These are phyloP conservation scores for Lecanicillium sp. DNA, from an alignment of 2,329 filamentous ascomycete species.

Conservation along the genomic window DNA sequence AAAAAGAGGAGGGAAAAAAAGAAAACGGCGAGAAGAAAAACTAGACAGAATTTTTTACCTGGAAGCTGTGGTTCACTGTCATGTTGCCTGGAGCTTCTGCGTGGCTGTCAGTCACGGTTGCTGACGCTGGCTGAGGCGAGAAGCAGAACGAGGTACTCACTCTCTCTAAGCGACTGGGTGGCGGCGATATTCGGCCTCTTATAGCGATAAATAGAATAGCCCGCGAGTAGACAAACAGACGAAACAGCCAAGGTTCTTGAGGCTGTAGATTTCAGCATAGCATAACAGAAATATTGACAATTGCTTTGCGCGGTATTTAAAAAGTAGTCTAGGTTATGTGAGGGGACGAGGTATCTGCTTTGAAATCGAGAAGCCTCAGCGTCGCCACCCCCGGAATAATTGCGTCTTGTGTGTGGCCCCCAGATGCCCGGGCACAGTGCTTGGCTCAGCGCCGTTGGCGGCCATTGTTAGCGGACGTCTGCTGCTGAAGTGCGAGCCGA, in stretches of 20 bases:
- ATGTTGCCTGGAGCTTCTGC: conserved; percentile 27
- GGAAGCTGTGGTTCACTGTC: conserved; percentile 40
- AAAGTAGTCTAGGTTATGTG: not conserved
- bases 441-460: too few relatives aligned
- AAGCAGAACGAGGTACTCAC: too few relatives aligned
- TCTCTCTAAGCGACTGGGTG: not conserved
- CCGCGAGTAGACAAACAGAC: conserved; percentile 24
- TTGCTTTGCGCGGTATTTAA: not conserved
- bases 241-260: conserved; percentile 23
- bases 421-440: too few relatives aligned
- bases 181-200: not conserved
- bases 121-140: too few relatives aligned
- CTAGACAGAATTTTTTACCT: conserved; percentile 29
- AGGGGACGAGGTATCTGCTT: conserved; percentile 9
- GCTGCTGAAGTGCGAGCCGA: not conserved
- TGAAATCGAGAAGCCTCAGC: conserved; percentile 13
- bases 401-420: not conserved
- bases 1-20: conserved; percentile 7
- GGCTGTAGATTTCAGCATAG: conserved; percentile 26
- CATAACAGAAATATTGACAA: conserved; percentile 25
- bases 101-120: too few relatives aligned
- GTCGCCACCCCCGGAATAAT: conserved; percentile 2
- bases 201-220: conserved; percentile 26
- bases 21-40: conserved; percentile 7
- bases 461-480: not conserved